A percentile compares a stretch with the other conserved stretches of the same genome.
Evolutionary conservation across 257 asterid genomes (phyloP).

Genomic region (Parsonsia alboflavescens): DNA sequence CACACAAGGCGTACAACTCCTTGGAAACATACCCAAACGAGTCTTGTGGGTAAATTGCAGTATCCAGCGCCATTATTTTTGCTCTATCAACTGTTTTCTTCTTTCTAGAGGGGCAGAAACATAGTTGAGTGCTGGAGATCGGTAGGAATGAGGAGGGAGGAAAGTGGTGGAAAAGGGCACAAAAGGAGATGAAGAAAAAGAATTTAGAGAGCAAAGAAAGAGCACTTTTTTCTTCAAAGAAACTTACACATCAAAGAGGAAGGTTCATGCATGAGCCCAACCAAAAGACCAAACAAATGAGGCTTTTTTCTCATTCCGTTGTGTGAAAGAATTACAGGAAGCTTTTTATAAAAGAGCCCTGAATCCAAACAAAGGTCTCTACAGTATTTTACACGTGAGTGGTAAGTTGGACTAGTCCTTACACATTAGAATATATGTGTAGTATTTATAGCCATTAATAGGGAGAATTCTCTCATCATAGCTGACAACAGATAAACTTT

Average conservation of each 20-base stretch:
- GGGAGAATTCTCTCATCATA: not conserved
- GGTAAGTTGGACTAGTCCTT: constrained; percentile 18
- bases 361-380: constrained; percentile 5
- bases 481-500: not conserved
- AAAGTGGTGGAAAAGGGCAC: constrained; percentile 1
- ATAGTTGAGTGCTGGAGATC: not conserved
- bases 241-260: constrained; percentile 15
- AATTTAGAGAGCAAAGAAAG: not conserved
- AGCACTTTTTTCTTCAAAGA: constrained; percentile 10
- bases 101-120: not conserved
- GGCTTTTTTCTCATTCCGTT: constrained; percentile 4
- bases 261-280: constrained; percentile 29
- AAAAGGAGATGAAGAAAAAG: constrained; percentile 8
- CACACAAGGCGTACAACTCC: constrained; percentile 21
- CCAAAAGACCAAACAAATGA: constrained; percentile 21
- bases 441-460: not conserved
- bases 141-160: too few relatives aligned
- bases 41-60: constrained; percentile 34
- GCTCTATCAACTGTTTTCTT: too few relatives aligned
- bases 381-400: constrained; percentile 23
- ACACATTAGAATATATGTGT: not conserved
- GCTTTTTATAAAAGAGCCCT: not conserved
- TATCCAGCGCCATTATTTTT: constrained; percentile 32
- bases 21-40: constrained; percentile 29
- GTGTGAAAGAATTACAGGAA: not conserved